Evolutionary conservation across 768 basidiomycete genomes (phyloP), one percentile per base, ranked within the genome.

Genomic region (Pleurotus sapidus): DNA sequence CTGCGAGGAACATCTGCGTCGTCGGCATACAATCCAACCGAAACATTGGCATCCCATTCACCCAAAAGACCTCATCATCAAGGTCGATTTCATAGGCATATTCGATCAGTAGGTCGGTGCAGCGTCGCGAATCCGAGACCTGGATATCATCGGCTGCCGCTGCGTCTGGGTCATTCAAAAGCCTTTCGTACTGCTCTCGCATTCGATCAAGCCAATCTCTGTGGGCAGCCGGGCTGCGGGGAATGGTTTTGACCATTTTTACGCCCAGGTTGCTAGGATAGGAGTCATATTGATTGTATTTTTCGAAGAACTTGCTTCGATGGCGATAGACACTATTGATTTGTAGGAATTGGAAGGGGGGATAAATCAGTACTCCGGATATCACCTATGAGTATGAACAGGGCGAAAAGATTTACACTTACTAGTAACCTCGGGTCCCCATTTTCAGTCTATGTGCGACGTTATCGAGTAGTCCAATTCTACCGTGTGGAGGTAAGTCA

Each of bases 11-110:
- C 9, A 45, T 12, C 23, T 56, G 25, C 4, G 9, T 11, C 20
- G 55, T 30, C n/a, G 55, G 55, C 43, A 56, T 56, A 45, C 43
- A 46, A 46, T 56, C 55, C 9, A 56, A 34, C 23, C 55, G 55
- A 45, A 56, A 56, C 17, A 56, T 20, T 20, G 20, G 20, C 20
- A 20, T 20, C 20, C 20, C 20, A 20, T 20, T 20, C 3, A 20
- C 20, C 23, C 15, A 56, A 20, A 56, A 56, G 6, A 30, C 20
- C 20, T 45, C 42, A 46, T 46, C 30, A 34, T 56, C 55, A 30
- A 56, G 55, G 23, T 56, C 55, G 23, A 56, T 43, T 20, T 56
- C 55, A n/a, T 34, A 55, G 42, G 46, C 17, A n/a, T 37, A 27
- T 18, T 37, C 42, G 17, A 49, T 20, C 23, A 23, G 30, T 18